Evolutionary conservation across 352 stramenopile species (phyloP), one percentile per base, ranked within the genome.

Genomic region (Phytopythium mirpurense): DNA sequence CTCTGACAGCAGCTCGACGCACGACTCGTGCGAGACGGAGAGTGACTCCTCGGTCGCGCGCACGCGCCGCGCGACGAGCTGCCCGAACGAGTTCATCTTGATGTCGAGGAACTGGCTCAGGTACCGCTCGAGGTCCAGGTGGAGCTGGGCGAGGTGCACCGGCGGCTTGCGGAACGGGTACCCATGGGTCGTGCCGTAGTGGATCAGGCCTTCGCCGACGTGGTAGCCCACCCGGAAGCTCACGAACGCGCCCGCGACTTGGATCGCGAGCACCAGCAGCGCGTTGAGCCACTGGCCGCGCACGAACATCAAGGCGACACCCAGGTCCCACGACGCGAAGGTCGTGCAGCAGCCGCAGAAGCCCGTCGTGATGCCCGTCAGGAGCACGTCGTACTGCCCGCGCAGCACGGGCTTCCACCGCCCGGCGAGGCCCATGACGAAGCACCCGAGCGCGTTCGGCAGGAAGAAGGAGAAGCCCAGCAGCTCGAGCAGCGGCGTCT

Each of bases 311-410:
- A 70, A 60, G 4, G 70, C 70, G 4, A 65, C 70, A 7, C 61
- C 63, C 3, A 88, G 49, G 34, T 84, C 71, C 77, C 77, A 88
- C 26, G 67, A 79, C 29, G 77, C 67, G 38, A 88, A 88, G 4
- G 77, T 86, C 27, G 77, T 88, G 55, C 74, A 86, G 57, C 63
- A 79, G 48, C 77, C 77, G 55, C 77, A 88, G 32, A 88, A 88
- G 12, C 77, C 77, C n/a, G 77, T 86, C 14, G 72, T 86, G 43
- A 88, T 37, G 21, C 73, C 74, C 11, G 67, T 78, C 19, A 83
- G 59, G 32, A 82, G 62, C 49, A 73, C 66, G 5, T 73, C 63
- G 29, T 80, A 82, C 44, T 81, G 65, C 2, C 68, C 63, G 4
- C 63, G 65, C 21, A 84, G 49, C 18, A 83, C 62, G n/a, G 68